These are phyloP conservation scores for Dioszegia hungarica DNA, from an alignment of 768 basidiomycete species.

Conservation along the genomic window DNA sequence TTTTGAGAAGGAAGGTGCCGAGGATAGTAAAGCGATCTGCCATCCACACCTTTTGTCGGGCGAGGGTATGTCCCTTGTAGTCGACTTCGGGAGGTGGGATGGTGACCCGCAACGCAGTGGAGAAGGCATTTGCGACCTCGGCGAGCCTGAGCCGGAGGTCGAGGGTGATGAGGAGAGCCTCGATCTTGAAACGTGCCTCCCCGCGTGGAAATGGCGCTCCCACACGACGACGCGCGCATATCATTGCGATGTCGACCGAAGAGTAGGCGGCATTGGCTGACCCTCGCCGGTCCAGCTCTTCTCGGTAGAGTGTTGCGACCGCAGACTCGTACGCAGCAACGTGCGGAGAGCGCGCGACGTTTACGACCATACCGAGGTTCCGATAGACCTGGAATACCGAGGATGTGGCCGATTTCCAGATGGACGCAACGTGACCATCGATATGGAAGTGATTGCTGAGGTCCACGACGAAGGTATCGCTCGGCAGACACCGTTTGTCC, in stretches of 20 bases:
- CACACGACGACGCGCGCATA: slow-evolving; percentile 17
- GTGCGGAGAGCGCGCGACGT: slow-evolving; percentile 1
- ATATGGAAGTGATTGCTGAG: neutral
- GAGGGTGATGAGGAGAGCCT: slow-evolving; percentile 59
- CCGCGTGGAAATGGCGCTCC: neutral
- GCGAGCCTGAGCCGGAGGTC: slow-evolving; percentile 56
- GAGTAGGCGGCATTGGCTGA: slow-evolving; percentile 47
- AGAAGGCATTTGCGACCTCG: slow-evolving; percentile 49
- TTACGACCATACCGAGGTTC: slow-evolving; percentile 2
- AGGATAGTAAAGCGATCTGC: neutral
- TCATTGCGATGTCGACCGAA: slow-evolving; percentile 41
- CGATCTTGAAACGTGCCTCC: slow-evolving; percentile 58
- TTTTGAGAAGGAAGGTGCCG: neutral
- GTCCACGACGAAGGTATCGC: neutral
- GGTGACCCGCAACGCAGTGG: neutral
- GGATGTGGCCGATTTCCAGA: neutral
- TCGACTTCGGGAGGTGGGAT: no score
- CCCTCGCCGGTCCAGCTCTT: neutral
- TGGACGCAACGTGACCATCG: neutral
- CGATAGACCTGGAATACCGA: neutral
- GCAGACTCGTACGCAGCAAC: slow-evolving; percentile 6
- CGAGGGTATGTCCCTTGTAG: neutral
- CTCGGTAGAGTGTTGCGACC: neutral
- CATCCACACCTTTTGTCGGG: neutral
- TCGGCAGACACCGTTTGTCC: neutral